Base-by-base conservation (phyloP, 169 alveolate genomes). In the Plasmodium malariae region DNA sequence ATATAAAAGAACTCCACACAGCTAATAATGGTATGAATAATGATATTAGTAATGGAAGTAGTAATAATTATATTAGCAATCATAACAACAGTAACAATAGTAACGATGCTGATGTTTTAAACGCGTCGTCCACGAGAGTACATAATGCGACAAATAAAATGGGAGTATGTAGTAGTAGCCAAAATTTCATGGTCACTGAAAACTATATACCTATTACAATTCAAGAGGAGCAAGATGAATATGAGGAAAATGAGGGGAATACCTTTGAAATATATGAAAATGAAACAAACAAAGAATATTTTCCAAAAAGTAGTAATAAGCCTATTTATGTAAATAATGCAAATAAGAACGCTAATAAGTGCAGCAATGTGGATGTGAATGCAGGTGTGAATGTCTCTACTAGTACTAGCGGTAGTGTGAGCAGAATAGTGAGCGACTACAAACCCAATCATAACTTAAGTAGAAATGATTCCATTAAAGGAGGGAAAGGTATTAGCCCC, bases 371-470 rank as follows among this genome's bases (percentile, higher is more conserved):
- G 19, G 55, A 63, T 26, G 83, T 11, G 4, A 49, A 49, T 30
- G 62, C 12, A 12, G 24, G 3, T 17, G 37, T 7, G 24, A 48
- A 55, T 21, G 12, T 14, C 17, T 19, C 2, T 11, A 24, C 9
- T 37, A 24, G 2, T 0, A 36, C 30, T 19, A 30, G 67, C 9
- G 45, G 30, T n/a, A n/a, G n/a, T n/a, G n/a, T n/a, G n/a, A n/a
- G n/a, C n/a, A n/a, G n/a, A n/a, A n/a, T n/a, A n/a, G n/a, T n/a
- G n/a, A n/a, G n/a, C n/a, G n/a, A n/a, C n/a, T n/a, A n/a, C n/a
- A n/a, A n/a, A n/a, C n/a, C n/a, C 30, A 72, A 72, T 72, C 51
- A 51, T 60, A 49, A 72, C 36, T 11, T 26, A 55, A 72, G 30
- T 28, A 74, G 30, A 21, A 26, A 49, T 43, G 60, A 74, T 17